Evolutionary conservation across 805 yeast genomes (phyloP).

Genomic region (Teunomyces pallodes): DNA sequence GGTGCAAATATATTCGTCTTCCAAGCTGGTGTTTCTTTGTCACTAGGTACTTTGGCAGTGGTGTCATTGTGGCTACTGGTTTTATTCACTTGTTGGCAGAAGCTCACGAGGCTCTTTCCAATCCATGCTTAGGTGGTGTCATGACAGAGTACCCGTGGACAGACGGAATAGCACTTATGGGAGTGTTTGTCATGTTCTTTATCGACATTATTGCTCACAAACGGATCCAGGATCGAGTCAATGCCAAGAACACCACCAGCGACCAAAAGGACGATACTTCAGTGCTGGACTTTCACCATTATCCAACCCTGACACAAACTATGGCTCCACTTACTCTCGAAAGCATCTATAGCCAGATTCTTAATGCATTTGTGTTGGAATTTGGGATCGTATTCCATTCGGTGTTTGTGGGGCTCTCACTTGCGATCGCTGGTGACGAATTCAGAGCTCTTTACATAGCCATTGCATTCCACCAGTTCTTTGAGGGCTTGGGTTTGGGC

Average conservation of each 20-base stretch:
- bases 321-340: neutral
- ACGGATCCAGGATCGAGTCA: conserved; percentile 7
- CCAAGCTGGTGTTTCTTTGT: conserved; percentile 28
- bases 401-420: conserved; percentile 31
- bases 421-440: conserved; percentile 31
- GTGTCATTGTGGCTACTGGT: conserved; percentile 37
- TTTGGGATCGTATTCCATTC: conserved; percentile 35
- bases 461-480: conserved; percentile 30
- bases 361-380: conserved; percentile 45
- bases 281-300: neutral
- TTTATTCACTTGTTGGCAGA: conserved; percentile 35
- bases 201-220: conserved; percentile 26
- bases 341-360: conserved; percentile 46
- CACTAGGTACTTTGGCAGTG: conserved; percentile 31
- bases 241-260: neutral
- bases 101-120: conserved; percentile 20
- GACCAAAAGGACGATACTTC: neutral
- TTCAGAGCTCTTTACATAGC: conserved; percentile 28
- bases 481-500: conserved; percentile 34
- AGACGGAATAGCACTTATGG: conserved; percentile 31
- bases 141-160: conserved; percentile 31
- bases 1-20: conserved; percentile 17
- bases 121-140: conserved; percentile 28
- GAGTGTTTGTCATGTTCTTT: conserved; percentile 28
- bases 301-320: neutral